Base-by-base conservation (phyloP, 768 basidiomycete genomes). In the Peribolospora baueri region DNA sequence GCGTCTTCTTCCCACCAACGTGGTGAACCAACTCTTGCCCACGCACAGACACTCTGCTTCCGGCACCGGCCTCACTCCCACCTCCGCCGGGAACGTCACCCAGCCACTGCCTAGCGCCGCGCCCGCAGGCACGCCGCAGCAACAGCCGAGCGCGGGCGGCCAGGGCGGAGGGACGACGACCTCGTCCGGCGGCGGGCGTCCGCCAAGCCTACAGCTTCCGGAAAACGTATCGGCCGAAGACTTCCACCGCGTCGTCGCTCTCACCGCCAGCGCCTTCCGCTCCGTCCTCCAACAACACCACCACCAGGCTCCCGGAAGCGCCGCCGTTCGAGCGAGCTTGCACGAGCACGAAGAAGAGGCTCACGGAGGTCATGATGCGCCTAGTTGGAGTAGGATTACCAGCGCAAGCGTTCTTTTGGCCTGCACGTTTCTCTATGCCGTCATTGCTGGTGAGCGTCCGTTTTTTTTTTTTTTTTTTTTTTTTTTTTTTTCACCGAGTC, bases 391-490 rank as follows among this genome's bases (percentile, higher is more conserved):
- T 62, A 74, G 93, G 52, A 74, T 73, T 4, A 81, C 80, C 11
- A 91, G 86, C 68, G 82, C 87, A 4, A 88, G 80, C 58, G 91
- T 98, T 1, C 66, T 97, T 58, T 68, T 98, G 57, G 76, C 69
- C 0, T 97, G 93, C 65, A 98, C 93, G 0, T 79, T 82, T 2
- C 70, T 97, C 13, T 98, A 95, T 69, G 91, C 93, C 13, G 65
- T 84, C 56, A 97, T 98, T 63, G 93, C 93, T 50, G 91, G 91
- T 91, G 62, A 54, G 80, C 71, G 43, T 5, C 6, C 37, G 13
- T 46, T n/a, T 14, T 46, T 7, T 7, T 8, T 14, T 8, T 9
- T 37, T 39, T 14, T 10, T 11, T 2, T 25, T 25, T 25, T 25
- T 25, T 25, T 25, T 25, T 25, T 25, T 25, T 25, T 25, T 25